Percentiles rank a stretch among this genome's conserved stretches.
phyloP scores from a whole-genome alignment of 768 basidiomycete species.

The Mycena floridula region DNA sequence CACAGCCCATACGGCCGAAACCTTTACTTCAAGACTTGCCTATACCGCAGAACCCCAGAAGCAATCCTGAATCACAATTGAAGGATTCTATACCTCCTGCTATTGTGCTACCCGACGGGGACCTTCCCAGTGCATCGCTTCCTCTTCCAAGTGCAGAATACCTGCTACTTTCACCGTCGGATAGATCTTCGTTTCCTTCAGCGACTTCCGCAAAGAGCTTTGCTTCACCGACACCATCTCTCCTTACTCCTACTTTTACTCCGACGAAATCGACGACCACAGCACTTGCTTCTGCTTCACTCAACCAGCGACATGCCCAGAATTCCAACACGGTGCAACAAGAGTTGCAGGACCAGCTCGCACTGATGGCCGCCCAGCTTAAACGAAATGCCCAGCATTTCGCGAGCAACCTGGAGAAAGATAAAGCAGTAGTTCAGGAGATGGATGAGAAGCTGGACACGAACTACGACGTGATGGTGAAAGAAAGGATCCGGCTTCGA shows the following conservation, averaged over 20 bases:
- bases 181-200: slow-evolving; percentile 15
- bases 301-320: slow-evolving; percentile 38
- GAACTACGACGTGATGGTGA: slow-evolving; percentile 64
- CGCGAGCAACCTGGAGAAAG: slow-evolving; percentile 62
- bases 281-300: slow-evolving; percentile 16
- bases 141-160: slow-evolving; percentile 24
- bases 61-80: too few relatives aligned
- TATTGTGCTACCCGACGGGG: slow-evolving; percentile 8
- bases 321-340: slow-evolving; percentile 65
- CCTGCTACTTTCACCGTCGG: slow-evolving; percentile 34
- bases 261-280: slow-evolving; percentile 23
- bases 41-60: slow-evolving; percentile 30
- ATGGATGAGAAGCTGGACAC: slow-evolving; percentile 70
- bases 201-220: too few relatives aligned
- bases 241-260: slow-evolving; percentile 26
- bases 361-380: slow-evolving; percentile 83
- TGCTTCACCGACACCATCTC: slow-evolving; percentile 21
- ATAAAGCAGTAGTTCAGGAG: slow-evolving; percentile 62
- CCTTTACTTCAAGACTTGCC: slow-evolving; percentile 53
- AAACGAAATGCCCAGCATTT: slow-evolving; percentile 82
- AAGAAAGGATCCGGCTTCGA: slow-evolving; percentile 53
- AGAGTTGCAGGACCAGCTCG: slow-evolving; percentile 68
- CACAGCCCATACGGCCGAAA: slow-evolving; percentile 30
- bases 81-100: slow-evolving; percentile 1
- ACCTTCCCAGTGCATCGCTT: slow-evolving; percentile 9